Base-by-base conservation (phyloP, 2,329 filamentous ascomycete species). In the Colletotrichum coccodes region DNA sequence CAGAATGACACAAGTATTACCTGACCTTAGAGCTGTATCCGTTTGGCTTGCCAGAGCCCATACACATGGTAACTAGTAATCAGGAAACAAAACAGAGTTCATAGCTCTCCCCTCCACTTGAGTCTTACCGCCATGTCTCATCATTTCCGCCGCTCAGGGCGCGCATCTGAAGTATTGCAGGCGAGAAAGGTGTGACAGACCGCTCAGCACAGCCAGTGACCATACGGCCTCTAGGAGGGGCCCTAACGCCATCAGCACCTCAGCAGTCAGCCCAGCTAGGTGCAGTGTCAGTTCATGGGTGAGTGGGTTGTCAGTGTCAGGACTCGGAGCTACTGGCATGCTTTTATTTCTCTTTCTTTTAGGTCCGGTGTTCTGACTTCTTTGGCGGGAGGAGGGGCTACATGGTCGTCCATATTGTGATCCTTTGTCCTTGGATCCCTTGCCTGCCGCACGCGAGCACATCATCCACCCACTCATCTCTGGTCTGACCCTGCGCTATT, bases 371-470 rank as follows among this genome's bases (percentile, higher is more conserved):
- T 50, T 50, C 23, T 28, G 14, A 50, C 47, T 36, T 18, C 26
- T 21, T 30, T 32, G 28, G 47, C 26, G 26, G 28, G n/a, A 32
- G 28, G 26, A 50, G 28, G 47, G 18, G 16, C 14, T 26, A 14
- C 36, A 54, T 26, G 54, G 54, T 14, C 30, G 56, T 47, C 40
- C 30, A 52, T 34, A n/a, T 52, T 26, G 32, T n/a, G 56, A 58
- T 46, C n/a, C 23, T 42, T 59, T 68, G 32, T 54, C 61, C 62
- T 65, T 60, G 66, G 63, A 63, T 68, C 67, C 63, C 62, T 57
- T 69, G 66, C 54, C 28, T 14, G 42, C 40, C 44, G 63, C 67
- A 70, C 64, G 67, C 64, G 67, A 70, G 63, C 67, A 70, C 64
- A 67, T 66, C 62, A 70, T 59, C 44, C 60, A 28, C 40, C 49